Evolutionary conservation across 1,284 basidiomycete genomes (phyloP), one percentile per base, ranked within the genome.

Genomic region (Tilletia horrida): DNA sequence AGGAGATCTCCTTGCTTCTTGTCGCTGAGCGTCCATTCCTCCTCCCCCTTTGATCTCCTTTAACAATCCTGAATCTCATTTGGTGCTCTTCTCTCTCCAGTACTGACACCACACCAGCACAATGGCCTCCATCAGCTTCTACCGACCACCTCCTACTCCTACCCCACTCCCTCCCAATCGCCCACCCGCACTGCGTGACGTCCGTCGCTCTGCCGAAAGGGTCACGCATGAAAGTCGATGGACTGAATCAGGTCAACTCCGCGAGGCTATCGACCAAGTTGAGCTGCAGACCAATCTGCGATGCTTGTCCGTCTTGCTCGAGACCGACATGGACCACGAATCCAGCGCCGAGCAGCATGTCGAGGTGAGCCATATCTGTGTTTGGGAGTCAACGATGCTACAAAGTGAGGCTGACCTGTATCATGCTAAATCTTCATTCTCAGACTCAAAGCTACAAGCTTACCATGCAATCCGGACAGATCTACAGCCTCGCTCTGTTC

Each of bases 61-160:
- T 16, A 7, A 3, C 45, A 48, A 3, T 7, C 45, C 21, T 3
- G 18, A 48, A n/a, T 16, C 45, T 6, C 6, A 6, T 40, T 40
- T 40, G 35, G 11, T 11, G 11, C 11, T 40, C 35, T 6, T 11
- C 4, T 40, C 4, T 40, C 11, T 40, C 6, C 35, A 40, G 35
- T 40, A 6, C 35, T 40, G 6, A 40, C 35, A 11, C 1, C n/a
- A 27, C 23, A 52, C 7, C 1, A 25, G 21, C 50, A 52, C 50
- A 52, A 59, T 59, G 55, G n/a, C 29, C 55, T 59, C 55, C 27
- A 59, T 59, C 55, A 59, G 55, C 55, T 59, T 59, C 55, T 59
- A 59, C 31, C 27, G 27, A 3, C 55, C 55, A 13, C 55, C 55
- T 59, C 55, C 55, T 9, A 59, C 55, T 3, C 55, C 55, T 13